Evolutionary conservation across 805 yeast genomes (phyloP).

Genomic region (Blastobotrys terrestris): DNA sequence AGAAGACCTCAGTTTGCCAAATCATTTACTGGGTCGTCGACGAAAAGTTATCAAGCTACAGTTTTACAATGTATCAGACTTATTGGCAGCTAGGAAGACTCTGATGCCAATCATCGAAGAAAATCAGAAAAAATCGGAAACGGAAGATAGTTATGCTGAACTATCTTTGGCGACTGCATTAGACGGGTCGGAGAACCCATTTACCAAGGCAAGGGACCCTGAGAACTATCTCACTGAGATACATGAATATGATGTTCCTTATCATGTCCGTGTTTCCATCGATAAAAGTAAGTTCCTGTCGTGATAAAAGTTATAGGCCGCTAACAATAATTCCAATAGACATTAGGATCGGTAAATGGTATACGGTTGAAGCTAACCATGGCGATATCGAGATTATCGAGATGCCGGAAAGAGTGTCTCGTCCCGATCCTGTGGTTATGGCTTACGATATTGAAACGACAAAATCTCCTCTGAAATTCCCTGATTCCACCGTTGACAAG

Average conservation of each 20-base stretch:
- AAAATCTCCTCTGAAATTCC: constrained; percentile 92
- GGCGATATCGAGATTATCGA: constrained; percentile 51
- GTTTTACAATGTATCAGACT: constrained; percentile 69
- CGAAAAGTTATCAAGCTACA: constrained; percentile 58
- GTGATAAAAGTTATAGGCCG: not conserved
- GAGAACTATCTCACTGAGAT: constrained; percentile 64
- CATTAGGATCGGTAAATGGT: constrained; percentile 95
- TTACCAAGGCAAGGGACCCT: constrained; percentile 40
- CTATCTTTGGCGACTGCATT: constrained; percentile 31
- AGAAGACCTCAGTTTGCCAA: constrained; percentile 77
- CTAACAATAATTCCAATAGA: constrained; percentile 24
- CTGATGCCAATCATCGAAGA: constrained; percentile 64
- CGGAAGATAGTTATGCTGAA: constrained; percentile 61
- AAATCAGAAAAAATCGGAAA: constrained; percentile 55
- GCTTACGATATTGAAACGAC: constrained; percentile 98
- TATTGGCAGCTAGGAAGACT: constrained; percentile 65
- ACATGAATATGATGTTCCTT: constrained; percentile 93
- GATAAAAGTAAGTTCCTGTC: constrained; percentile 46
- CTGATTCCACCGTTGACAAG: constrained; percentile 84
- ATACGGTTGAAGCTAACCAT: constrained; percentile 61
- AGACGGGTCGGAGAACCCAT: constrained; percentile 8
- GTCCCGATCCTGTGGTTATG: constrained; percentile 94
- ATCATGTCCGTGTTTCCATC: constrained; percentile 92
- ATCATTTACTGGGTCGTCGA: constrained; percentile 76
- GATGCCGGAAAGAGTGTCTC: constrained; percentile 71